Evolutionary conservation across 1,284 basidiomycete species (phyloP).

Genomic region (Anthracocystis walkeri): DNA sequence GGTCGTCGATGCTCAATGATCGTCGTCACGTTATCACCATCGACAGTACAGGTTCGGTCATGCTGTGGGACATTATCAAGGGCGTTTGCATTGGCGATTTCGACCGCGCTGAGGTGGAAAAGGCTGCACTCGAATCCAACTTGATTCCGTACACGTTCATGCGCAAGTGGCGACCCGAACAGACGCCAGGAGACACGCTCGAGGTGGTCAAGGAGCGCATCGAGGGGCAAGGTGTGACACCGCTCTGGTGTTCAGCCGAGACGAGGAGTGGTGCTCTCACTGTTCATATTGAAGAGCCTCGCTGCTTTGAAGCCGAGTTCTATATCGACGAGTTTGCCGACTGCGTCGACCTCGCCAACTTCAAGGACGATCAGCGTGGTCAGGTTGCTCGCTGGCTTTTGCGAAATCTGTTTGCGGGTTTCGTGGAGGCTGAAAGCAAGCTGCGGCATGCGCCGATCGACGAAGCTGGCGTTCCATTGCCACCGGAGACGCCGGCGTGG

Average conservation of each 20-base stretch:
- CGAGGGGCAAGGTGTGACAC: constrained; percentile 88
- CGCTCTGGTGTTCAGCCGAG: constrained; percentile 88
- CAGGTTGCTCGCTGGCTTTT: constrained; percentile 66
- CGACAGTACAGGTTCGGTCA: constrained; percentile 84
- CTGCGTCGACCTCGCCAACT: constrained; percentile 54
- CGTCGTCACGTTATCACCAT: constrained; percentile 90
- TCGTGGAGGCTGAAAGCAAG: constrained; percentile 59
- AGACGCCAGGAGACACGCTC: constrained; percentile 76
- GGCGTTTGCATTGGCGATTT: constrained; percentile 81
- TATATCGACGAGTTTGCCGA: constrained; percentile 84
- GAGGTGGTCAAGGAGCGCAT: constrained; percentile 88
- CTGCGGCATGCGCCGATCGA: constrained; percentile 36
- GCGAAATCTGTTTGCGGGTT: constrained; percentile 66
- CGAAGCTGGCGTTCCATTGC: background rate
- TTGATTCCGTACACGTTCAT: constrained; percentile 26
- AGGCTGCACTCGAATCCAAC: constrained; percentile 42
- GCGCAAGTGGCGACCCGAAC: constrained; percentile 51
- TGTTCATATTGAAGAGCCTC: constrained; percentile 83
- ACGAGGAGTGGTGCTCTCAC: constrained; percentile 88
- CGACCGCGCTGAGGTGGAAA: constrained; percentile 77
- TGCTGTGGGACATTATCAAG: constrained; percentile 90
- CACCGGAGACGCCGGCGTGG: constrained; percentile 43
- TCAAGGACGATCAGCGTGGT: constrained; percentile 78
- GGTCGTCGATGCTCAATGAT: constrained; percentile 87
- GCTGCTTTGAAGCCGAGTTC: constrained; percentile 92